Conservation (phyloP, 768 basidiomycete genomes). For the Lentinula boryana region DNA sequence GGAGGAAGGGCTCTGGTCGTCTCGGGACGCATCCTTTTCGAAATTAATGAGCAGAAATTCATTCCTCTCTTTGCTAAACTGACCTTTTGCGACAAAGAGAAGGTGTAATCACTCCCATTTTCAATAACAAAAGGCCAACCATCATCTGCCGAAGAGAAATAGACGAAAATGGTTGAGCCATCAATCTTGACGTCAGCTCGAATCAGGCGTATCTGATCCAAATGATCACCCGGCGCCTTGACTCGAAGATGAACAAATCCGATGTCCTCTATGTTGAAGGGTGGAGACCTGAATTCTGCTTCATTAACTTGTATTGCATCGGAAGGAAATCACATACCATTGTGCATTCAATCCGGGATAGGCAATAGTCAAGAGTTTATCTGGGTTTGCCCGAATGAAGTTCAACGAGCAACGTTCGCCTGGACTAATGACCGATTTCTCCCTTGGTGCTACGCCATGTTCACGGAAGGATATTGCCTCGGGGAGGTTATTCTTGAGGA, state of each 20-base stretch:
- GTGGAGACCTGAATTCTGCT: constrained; percentile 65
- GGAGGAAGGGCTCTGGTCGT: constrained; percentile 21
- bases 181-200: constrained; percentile 76
- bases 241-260: constrained; percentile 77
- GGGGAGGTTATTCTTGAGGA: constrained; percentile 76
- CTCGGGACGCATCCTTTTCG: constrained; percentile 38
- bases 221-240: constrained; percentile 28
- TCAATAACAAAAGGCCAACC: constrained; percentile 89
- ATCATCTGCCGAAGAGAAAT: constrained; percentile 57
- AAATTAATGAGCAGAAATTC: constrained; percentile 15
- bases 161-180: constrained; percentile 87
- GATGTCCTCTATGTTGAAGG: constrained; percentile 89
- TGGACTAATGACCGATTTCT: constrained; percentile 54
- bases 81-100: constrained; percentile 75
- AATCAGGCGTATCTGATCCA: constrained; percentile 45
- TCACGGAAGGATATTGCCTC: constrained; percentile 78
- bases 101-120: constrained; percentile 73
- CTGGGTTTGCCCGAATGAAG: constrained; percentile 56
- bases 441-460: constrained; percentile 65
- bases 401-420: constrained; percentile 67
- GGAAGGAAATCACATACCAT: constrained; percentile 46
- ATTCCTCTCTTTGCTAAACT: constrained; percentile 8
- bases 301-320: constrained; percentile 4
- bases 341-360: constrained; percentile 78
- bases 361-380: constrained; percentile 78